Evolutionary conservation across 768 basidiomycete species (phyloP).

Genomic region (Amanita rubescens): DNA sequence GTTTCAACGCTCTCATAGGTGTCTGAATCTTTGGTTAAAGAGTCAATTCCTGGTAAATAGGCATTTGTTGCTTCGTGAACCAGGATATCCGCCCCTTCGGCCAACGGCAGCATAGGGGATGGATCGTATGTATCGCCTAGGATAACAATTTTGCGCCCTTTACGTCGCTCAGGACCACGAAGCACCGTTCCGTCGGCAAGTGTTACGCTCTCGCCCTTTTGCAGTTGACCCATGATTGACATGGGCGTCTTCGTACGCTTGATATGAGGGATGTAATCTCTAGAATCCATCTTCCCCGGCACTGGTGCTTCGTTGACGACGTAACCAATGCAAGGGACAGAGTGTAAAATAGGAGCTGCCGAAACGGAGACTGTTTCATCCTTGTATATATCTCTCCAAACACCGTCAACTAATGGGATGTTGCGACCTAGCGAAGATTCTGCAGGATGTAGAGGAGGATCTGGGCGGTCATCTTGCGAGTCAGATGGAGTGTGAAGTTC

Average conservation of each 20-base stretch:
- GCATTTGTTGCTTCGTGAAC: slow-evolving; percentile 92
- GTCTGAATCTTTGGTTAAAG: slow-evolving; percentile 50
- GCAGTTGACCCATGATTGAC: slow-evolving; percentile 57
- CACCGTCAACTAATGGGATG: slow-evolving; percentile 48
- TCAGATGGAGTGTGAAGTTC: slow-evolving; percentile 68
- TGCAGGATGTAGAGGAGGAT: slow-evolving; percentile 37
- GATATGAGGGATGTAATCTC: slow-evolving; percentile 58
- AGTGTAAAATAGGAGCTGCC: slow-evolving; percentile 74
- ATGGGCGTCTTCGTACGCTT: slow-evolving; percentile 65
- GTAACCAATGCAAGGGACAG: slow-evolving; percentile 76
- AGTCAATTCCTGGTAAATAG: slow-evolving; percentile 60
- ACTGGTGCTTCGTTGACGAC: slow-evolving; percentile 63
- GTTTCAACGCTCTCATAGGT: slow-evolving; percentile 54
- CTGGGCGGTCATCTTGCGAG: slow-evolving; percentile 39
- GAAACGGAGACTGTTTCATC: slow-evolving; percentile 53
- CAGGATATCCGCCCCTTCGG: slow-evolving; percentile 60
- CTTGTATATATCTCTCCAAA: slow-evolving; percentile 61
- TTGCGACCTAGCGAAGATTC: slow-evolving; percentile 60
- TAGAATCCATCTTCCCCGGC: slow-evolving; percentile 70
- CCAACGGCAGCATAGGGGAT: slow-evolving; percentile 53
- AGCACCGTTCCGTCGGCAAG: slow-evolving; percentile 70
- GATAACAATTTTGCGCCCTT: slow-evolving; percentile 72
- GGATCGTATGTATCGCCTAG: slow-evolving; percentile 85
- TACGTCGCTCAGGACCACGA: slow-evolving; percentile 54
- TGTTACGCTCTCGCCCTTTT: slow-evolving; percentile 53